Percentiles rank a stretch among this genome's conserved stretches.
Evolutionary conservation across 2,329 filamentous ascomycete species (phyloP).

Genomic region (Pseudogymnoascus sp.): DNA sequence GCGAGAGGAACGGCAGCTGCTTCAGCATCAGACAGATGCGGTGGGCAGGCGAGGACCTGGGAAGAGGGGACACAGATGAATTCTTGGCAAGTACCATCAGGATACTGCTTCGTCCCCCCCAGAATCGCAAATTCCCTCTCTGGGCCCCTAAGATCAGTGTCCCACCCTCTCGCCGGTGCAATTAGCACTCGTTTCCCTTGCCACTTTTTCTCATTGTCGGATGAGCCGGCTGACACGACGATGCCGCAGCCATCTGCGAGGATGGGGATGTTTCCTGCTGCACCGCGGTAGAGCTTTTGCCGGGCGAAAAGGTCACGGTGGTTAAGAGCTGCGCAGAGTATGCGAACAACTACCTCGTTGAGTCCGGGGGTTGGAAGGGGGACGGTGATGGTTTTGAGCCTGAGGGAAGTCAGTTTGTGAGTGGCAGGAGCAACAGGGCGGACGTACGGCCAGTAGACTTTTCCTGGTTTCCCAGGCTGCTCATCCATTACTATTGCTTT

Average conservation of each 20-base stretch:
- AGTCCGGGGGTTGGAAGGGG: conserved; percentile 57
- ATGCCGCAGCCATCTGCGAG: conserved; percentile 72
- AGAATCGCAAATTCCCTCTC: conserved; percentile 57
- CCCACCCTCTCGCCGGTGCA: conserved; percentile 71
- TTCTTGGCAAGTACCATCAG: conserved; percentile 65
- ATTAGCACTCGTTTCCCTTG: conserved; percentile 64
- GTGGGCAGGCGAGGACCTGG: conserved; percentile 67
- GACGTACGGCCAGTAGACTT: conserved; percentile 74
- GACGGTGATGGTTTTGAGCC: conserved; percentile 53
- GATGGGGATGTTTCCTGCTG: conserved; percentile 68
- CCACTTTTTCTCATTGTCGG: conserved; percentile 41
- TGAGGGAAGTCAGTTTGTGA: conserved; percentile 23
- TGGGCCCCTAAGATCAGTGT: conserved; percentile 59
- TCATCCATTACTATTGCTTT: conserved; percentile 44
- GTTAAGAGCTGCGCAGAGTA: conserved; percentile 76
- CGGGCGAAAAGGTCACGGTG: conserved; percentile 89
- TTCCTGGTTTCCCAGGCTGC: conserved; percentile 73
- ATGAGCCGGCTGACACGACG: conserved; percentile 56
- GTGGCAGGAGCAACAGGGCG: conserved; percentile 7
- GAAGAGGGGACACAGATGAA: conserved; percentile 57
- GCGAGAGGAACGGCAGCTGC: conserved; percentile 75
- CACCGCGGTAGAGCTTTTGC: conserved; percentile 77
- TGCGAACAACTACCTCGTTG: conserved; percentile 64
- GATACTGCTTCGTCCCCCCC: conserved; percentile 57
- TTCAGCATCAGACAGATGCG: conserved; percentile 62